These are phyloP conservation scores for Polyporus tsugae DNA, from an alignment of 1,284 basidiomycete genomes.

Conservation along the genomic window DNA sequence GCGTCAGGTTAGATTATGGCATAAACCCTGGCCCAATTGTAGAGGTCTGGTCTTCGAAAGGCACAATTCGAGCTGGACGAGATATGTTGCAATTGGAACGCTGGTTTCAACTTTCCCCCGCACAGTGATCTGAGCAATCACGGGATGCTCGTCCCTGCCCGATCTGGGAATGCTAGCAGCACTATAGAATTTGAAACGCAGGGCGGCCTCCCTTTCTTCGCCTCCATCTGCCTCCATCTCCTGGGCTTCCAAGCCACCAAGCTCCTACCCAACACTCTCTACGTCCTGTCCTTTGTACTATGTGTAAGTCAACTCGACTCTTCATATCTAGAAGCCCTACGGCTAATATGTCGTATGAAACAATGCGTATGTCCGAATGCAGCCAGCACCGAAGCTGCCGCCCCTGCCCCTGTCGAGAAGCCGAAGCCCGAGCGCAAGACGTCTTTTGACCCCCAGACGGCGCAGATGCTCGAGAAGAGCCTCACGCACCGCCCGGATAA, in stretches of 20 bases:
- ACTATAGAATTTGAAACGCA: constrained; percentile 17
- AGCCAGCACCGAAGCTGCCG: constrained; percentile 25
- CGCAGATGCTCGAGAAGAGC: constrained; percentile 63
- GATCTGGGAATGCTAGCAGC: constrained; percentile 13
- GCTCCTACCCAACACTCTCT: background rate
- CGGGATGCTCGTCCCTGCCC: constrained; percentile 9
- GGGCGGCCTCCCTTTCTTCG: background rate
- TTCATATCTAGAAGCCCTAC: no score
- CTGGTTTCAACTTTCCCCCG: no score
- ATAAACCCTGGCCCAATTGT: background rate
- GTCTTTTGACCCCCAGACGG: constrained; percentile 51
- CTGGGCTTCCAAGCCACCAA: background rate
- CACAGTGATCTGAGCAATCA: background rate
- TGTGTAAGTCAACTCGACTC: constrained; percentile 7
- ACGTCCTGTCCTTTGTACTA: background rate
- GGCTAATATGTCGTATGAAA: constrained; percentile 7
- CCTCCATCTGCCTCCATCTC: constrained; percentile 11
- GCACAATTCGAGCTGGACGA: background rate
- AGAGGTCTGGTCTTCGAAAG: background rate
- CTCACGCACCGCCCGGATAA: constrained; percentile 66
- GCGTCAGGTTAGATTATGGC: background rate
- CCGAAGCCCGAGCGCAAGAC: constrained; percentile 41
- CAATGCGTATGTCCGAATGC: constrained; percentile 2
- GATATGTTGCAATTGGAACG: background rate
- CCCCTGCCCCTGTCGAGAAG: constrained; percentile 20